Evolutionary conservation across 306 rosid species (phyloP).

Genomic region (Inga leiocalycina): DNA sequence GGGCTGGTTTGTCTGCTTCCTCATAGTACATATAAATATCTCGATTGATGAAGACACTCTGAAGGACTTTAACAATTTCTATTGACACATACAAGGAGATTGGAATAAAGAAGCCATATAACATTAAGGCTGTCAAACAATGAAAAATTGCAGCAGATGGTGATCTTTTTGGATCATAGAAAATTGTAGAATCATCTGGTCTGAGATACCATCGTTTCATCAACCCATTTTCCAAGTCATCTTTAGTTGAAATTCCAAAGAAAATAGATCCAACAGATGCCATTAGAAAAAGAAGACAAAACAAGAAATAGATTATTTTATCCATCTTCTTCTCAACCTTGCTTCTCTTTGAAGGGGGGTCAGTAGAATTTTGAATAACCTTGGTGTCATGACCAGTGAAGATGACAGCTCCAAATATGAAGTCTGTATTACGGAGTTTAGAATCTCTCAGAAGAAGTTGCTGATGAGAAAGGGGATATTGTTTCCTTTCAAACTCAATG

Average conservation of each 20-base stretch:
- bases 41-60: conserved; percentile 83
- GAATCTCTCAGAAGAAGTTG: conserved; percentile 96
- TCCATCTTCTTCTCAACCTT: conserved; percentile 92
- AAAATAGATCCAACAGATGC: conserved; percentile 77
- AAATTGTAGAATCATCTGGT: conserved; percentile 77
- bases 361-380: conserved; percentile 89
- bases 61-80: conserved; percentile 94
- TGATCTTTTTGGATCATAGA: conserved; percentile 76
- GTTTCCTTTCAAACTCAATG: conserved; percentile 67
- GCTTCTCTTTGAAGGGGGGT: conserved; percentile 95
- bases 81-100: conserved; percentile 89
- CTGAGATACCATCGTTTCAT: conserved; percentile 90
- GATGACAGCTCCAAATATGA: conserved; percentile 74
- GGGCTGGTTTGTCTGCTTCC: conserved; percentile 88
- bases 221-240: conserved; percentile 66
- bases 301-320: conserved; percentile 76
- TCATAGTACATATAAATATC: conserved; percentile 89
- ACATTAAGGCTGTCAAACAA: conserved; percentile 84
- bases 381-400: conserved; percentile 91
- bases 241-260: conserved; percentile 74
- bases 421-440: conserved; percentile 91
- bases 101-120: conserved; percentile 72
- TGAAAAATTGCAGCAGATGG: conserved; percentile 66
- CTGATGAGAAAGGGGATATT: conserved; percentile 70
- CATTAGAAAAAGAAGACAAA: conserved; percentile 66